Percentiles rank a stretch among this genome's conserved stretches.
phyloP scores from a whole-genome alignment of 495 filamentous ascomycete genomes.

The Aspergillus wentii region DNA sequence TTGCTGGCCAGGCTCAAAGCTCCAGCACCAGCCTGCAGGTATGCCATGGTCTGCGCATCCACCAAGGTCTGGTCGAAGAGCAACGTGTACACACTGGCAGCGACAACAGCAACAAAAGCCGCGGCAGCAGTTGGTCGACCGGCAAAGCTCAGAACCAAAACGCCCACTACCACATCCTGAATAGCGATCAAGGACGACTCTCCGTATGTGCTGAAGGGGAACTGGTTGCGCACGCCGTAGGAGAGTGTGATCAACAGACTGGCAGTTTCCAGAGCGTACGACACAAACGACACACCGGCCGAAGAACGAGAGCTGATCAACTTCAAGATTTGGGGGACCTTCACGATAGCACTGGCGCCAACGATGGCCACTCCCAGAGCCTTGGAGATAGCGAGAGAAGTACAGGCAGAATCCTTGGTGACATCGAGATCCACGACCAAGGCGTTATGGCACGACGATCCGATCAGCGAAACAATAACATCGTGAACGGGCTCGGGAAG shows the following conservation, averaged over 20 bases:
- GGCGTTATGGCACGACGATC: conserved; percentile 73
- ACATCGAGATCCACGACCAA: conserved; percentile 78
- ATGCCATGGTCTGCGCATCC: conserved; percentile 61
- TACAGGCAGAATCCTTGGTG: conserved; percentile 61
- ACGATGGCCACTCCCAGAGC: conserved; percentile 90
- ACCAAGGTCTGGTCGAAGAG: conserved; percentile 63
- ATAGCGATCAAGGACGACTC: conserved; percentile 86
- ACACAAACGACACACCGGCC: conserved; percentile 79
- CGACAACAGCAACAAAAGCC: conserved; percentile 70
- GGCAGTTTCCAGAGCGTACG: conserved; percentile 85
- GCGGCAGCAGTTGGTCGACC: conserved; percentile 59
- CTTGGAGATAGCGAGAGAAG: conserved; percentile 86
- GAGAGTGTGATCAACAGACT: conserved; percentile 79
- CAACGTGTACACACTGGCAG: conserved; percentile 58
- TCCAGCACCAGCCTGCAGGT: conserved; percentile 81
- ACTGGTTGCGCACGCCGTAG: conserved; percentile 84
- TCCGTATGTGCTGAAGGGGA: conserved; percentile 93
- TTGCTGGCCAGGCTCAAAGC: conserved; percentile 81
- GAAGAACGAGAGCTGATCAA: conserved; percentile 73
- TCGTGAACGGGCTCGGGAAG: conserved; percentile 75
- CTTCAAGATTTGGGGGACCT: conserved; percentile 94
- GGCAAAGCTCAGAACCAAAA: conserved; percentile 75
- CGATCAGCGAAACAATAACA: conserved; percentile 73
- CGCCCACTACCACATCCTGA: conserved; percentile 85
- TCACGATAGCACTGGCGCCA: conserved; percentile 80